Base-by-base conservation (phyloP, 495 filamentous ascomycete species). In the Tuber microsphaerosporum region DNA sequence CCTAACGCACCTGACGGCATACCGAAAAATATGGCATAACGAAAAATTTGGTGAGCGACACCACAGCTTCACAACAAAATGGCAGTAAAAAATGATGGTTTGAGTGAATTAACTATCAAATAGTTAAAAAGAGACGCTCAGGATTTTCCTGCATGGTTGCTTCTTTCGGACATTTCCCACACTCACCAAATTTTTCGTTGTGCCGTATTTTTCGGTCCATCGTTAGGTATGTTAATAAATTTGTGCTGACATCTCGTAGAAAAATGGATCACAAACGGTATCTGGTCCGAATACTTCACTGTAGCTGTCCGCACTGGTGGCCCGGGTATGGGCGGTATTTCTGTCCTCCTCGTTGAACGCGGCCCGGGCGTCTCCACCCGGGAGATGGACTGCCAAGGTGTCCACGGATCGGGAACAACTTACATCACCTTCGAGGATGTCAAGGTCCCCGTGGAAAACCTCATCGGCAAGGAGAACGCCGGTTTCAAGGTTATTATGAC, bases 251-350 rank as follows among this genome's bases (percentile, higher is more conserved):
- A 71, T 19, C 9, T 22, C 16, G 9, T 1, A 77, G 75, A 99
- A 90, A 99, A 99, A 85, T 98, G 95, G 95, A 99, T 99, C 85
- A 97, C 94, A 82, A 98, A 99, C 86, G 95, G 95, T 81, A 88
- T 97, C 77, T 97, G 92, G 92, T 88, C 87, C 74, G 95, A 99
- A 84, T 99, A 97, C 86, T 99, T 99, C 87, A 98, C 95, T 73
- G 93, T 91, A 46, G 95, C 95, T 65, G 95, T 99, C 46, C 92
- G 95, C 75, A 99, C 95, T 1, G 94, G 94, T 72, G 83, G 86
- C 45, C 85, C 87, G 17, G 95, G 95, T 56, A 97, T 97, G 94
- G 92, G 92, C 80, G 95, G 95, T 78, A 85, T 99, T 71, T 92
- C 89, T 31, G 89, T 97, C 39, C 90, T 99, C 34, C 91, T 99